Conservation (phyloP, 1,284 basidiomycete genomes). For the Microbotryum silenes-acaulis region DNA sequence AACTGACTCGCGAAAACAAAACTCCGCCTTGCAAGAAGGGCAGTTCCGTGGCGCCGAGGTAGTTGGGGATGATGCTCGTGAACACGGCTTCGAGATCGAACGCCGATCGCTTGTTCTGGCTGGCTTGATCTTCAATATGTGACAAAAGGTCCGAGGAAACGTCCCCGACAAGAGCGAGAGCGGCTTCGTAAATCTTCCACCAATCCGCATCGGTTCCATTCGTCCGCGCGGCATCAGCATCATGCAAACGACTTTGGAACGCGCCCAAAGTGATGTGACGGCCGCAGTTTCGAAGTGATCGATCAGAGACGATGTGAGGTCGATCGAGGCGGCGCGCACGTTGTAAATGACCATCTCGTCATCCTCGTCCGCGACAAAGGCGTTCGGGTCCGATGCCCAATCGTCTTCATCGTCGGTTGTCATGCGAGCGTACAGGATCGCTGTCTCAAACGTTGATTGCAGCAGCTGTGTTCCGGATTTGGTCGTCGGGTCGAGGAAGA, state of each 20-base stretch:
- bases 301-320: constrained; percentile 70
- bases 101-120: constrained; percentile 52
- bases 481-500: constrained; percentile 49
- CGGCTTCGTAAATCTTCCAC: constrained; percentile 38
- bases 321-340: constrained; percentile 73
- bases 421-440: constrained; percentile 75
- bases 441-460: constrained; percentile 51
- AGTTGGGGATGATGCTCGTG: constrained; percentile 65
- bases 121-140: constrained; percentile 63
- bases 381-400: constrained; percentile 81
- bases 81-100: constrained; percentile 73
- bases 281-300: constrained; percentile 57
- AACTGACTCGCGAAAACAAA: constrained; percentile 93
- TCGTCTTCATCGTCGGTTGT: constrained; percentile 84
- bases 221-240: constrained; percentile 50
- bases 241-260: constrained; percentile 52
- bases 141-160: constrained; percentile 69
- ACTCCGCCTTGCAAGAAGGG: constrained; percentile 85
- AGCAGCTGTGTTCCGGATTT: constrained; percentile 44
- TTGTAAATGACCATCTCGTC: constrained; percentile 79
- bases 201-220: constrained; percentile 34
- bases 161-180: constrained; percentile 74
- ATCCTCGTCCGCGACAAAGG: constrained; percentile 89
- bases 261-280: constrained; percentile 53
- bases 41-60: constrained; percentile 61